A percentile compares a stretch with the other conserved stretches of the same genome.
phyloP scores from a whole-genome alignment of 2,329 filamentous ascomycete species.

The Ophiosphaerella narmari region DNA sequence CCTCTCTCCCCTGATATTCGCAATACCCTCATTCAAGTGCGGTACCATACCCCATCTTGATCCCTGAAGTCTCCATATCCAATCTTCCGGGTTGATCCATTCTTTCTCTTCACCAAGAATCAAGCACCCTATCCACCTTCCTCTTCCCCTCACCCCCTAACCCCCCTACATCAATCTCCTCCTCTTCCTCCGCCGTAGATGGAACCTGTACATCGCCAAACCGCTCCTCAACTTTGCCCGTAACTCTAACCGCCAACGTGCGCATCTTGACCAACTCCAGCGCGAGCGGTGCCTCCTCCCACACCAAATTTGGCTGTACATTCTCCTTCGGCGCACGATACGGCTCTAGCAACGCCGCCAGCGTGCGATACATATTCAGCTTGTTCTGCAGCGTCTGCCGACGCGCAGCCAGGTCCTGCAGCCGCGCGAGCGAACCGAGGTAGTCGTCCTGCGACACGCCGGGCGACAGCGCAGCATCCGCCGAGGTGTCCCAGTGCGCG shows the following conservation, averaged over 20 bases:
- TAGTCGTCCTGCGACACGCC: conserved; percentile 37
- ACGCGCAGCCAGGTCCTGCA: conserved; percentile 54
- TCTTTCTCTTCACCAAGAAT: conserved; percentile 21
- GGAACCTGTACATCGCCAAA: conserved; percentile 36
- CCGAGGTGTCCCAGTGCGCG: conserved; percentile 30
- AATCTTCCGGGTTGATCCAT: no score
- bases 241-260: conserved; percentile 54
- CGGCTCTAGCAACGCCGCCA: conserved; percentile 59
- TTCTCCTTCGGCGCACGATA: conserved; percentile 53
- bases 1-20: no score
- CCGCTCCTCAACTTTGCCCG: conserved; percentile 39
- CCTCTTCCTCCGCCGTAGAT: conserved; percentile 31
- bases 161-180: conserved; percentile 24
- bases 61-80: no score
- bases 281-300: conserved; percentile 67
- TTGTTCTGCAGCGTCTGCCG: conserved; percentile 55
- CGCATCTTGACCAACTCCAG: conserved; percentile 70
- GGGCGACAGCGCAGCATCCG: conserved; percentile 14
- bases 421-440: conserved; percentile 48
- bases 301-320: conserved; percentile 69
- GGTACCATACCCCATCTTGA: no score
- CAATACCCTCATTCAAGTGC: no score
- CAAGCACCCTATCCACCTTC: conserved; percentile 34
- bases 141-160: conserved; percentile 19
- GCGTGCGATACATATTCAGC: conserved; percentile 54